Evolutionary conservation across 176 grass and related monocot genomes (phyloP).

Genomic region (Hsuehochloa calcarea): DNA sequence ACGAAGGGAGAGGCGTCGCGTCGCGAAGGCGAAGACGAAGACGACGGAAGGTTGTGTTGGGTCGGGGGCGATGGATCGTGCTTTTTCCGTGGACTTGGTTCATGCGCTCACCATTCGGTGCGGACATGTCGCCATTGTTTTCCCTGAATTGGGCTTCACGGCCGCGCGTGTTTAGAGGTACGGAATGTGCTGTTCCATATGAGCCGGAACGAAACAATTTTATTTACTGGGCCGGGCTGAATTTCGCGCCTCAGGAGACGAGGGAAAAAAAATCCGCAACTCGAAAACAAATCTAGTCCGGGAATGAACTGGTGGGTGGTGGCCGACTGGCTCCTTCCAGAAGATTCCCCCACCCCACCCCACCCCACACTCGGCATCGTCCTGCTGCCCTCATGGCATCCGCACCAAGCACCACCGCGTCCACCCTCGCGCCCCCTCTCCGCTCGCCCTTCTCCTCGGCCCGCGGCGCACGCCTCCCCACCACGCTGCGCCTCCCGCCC

Average conservation of each 20-base stretch:
- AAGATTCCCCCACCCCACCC: constrained; percentile 4
- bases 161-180: not conserved
- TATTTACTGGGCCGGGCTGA: not conserved
- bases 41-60: too few relatives aligned
- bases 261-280: not conserved
- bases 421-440: constrained; percentile 6
- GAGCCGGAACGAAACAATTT: not conserved
- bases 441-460: not conserved
- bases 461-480: not conserved
- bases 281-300: constrained; percentile 11
- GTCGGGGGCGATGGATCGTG: constrained; percentile 21
- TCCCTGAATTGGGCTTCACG: not conserved
- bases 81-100: constrained; percentile 26
- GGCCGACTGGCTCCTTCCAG: constrained; percentile 37
- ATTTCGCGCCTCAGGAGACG: not conserved
- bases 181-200: too few relatives aligned
- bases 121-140: not conserved
- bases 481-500: not conserved
- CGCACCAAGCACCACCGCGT: constrained; percentile 41
- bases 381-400: constrained; percentile 43
- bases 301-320: constrained; percentile 30
- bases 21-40: not conserved
- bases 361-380: constrained; percentile 23
- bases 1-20: not conserved
- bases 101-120: not conserved